Base-by-base conservation (phyloP, 2,329 filamentous ascomycete species). In the Beauveria varroae region DNA sequence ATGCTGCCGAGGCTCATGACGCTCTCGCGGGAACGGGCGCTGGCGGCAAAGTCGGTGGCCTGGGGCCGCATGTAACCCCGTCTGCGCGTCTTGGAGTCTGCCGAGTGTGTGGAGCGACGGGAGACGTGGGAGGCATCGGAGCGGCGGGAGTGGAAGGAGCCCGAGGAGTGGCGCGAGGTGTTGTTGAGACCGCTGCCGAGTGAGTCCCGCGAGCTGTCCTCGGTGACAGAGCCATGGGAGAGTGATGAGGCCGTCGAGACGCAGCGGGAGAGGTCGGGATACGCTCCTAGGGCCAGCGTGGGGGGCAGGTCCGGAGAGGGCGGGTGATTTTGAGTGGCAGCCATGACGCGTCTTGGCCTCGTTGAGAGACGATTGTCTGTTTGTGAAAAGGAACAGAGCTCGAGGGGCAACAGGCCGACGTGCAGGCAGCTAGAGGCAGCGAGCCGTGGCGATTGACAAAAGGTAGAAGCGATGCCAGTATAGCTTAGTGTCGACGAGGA, bases 1-100 rank as follows among this genome's bases (percentile, higher is more conserved):
- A 99, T 99, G 74, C 93, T 97, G 60, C 95, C 95, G 64, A 99
- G 77, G 70, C 91, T 96, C 85, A 98, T 88, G 66, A 99, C 95
- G 71, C 93, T 97, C 73, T 99, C 93, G 65, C 95, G 84, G 56
- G 91, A 91, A 71, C 86, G 87, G 52, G 95, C 95, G 61, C 93
- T 97, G 63, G 90, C 89, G 28, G 95, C 91, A 73, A 98, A 99
- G 69, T 92, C 85, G 57, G 90, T 96, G 59, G 87, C 90, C 72
- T 92, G 89, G 1, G 93, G 92, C 55, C 93, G 85, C 77, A 96
- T 90, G 76, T 93, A 97, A 49, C 93, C 93, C 64, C 92, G 84
- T 68, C 90, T 82, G 63, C 86, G 79, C 24, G 73, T 71, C 56
- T 69, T 74, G 40, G 75, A 69, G 60, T 75, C 73, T 52, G 75